phyloP scores from a whole-genome alignment of 2,329 filamentous ascomycete species.

The Aureobasidium leucospermi region DNA sequence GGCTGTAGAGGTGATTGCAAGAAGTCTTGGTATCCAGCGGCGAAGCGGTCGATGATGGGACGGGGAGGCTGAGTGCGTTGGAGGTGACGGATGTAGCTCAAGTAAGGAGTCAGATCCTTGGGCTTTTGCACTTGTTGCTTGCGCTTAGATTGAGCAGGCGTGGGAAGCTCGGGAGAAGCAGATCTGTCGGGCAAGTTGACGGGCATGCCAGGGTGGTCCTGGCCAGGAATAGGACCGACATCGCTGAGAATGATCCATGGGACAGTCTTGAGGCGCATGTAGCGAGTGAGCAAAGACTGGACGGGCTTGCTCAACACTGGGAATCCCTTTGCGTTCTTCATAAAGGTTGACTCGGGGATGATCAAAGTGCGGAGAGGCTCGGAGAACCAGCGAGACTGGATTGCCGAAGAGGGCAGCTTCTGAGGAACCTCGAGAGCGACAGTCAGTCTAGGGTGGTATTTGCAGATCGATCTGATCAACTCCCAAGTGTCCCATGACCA shows the following conservation, averaged over 20 bases:
- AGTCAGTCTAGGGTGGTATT: constrained; percentile 72
- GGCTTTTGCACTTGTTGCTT: constrained; percentile 29
- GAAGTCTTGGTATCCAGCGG: constrained; percentile 80
- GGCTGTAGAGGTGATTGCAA: constrained; percentile 92
- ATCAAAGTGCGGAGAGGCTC: constrained; percentile 53
- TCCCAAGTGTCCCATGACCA: constrained; percentile 93
- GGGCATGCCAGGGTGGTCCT: constrained; percentile 7
- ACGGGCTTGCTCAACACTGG: constrained; percentile 52
- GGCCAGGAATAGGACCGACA: constrained; percentile 47
- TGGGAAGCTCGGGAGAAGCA: constrained; percentile 41
- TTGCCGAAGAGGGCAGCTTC: constrained; percentile 47
- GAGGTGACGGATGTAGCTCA: constrained; percentile 77
- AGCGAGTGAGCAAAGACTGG: constrained; percentile 49
- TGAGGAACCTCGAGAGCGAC: constrained; percentile 59
- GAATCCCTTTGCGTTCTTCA: constrained; percentile 52
- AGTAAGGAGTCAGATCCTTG: constrained; percentile 53
- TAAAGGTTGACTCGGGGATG: constrained; percentile 46
- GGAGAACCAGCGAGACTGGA: constrained; percentile 57
- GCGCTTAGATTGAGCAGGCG: constrained; percentile 57
- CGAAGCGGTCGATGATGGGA: constrained; percentile 57
- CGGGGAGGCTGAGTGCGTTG: constrained; percentile 70
- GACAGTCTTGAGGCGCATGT: constrained; percentile 49
- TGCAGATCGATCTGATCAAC: constrained; percentile 73
- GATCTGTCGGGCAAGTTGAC: not conserved
- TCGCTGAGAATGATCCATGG: constrained; percentile 57